Evolutionary conservation across 768 basidiomycete genomes (phyloP).

Genomic region (Agrocybe pediades): DNA sequence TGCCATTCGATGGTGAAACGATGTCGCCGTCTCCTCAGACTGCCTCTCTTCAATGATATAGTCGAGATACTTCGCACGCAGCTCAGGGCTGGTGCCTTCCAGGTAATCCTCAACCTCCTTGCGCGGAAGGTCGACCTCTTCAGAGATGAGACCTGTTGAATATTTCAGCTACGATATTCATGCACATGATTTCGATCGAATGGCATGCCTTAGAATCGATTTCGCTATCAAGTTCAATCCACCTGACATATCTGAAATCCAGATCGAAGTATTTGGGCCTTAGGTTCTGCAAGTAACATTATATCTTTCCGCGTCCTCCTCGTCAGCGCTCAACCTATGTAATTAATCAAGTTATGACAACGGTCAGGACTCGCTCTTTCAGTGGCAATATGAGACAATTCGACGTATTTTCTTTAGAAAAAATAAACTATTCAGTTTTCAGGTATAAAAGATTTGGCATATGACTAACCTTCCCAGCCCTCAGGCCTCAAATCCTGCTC

Average conservation of each 20-base stretch:
- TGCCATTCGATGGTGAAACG: slow-evolving; percentile 87
- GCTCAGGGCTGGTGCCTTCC: slow-evolving; percentile 63
- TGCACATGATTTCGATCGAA: background rate
- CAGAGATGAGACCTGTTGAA: slow-evolving; percentile 83
- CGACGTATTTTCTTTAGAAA: slow-evolving; percentile 87
- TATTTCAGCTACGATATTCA: no score
- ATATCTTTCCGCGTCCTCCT: slow-evolving; percentile 75
- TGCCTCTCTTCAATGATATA: slow-evolving; percentile 76
- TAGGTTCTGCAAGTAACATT: slow-evolving; percentile 84
- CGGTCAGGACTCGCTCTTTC: slow-evolving; percentile 65
- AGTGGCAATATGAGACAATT: slow-evolving; percentile 85
- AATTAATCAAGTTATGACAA: background rate
- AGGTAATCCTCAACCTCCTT: slow-evolving; percentile 77
- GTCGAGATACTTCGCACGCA: slow-evolving; percentile 83
- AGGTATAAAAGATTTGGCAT: background rate
- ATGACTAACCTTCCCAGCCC: slow-evolving; percentile 64
- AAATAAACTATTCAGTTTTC: background rate
- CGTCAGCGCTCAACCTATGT: slow-evolving; percentile 76
- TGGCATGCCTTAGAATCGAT: slow-evolving; percentile 74
- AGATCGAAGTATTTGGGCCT: slow-evolving; percentile 80
- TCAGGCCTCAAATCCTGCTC: slow-evolving; percentile 84
- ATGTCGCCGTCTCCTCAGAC: slow-evolving; percentile 59
- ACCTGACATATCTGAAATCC: slow-evolving; percentile 79
- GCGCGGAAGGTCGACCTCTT: slow-evolving; percentile 89
- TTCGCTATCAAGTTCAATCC: slow-evolving; percentile 74